These are phyloP conservation scores for Fusarium sp. DNA, from an alignment of 2,329 filamentous ascomycete genomes.

Conservation along the genomic window DNA sequence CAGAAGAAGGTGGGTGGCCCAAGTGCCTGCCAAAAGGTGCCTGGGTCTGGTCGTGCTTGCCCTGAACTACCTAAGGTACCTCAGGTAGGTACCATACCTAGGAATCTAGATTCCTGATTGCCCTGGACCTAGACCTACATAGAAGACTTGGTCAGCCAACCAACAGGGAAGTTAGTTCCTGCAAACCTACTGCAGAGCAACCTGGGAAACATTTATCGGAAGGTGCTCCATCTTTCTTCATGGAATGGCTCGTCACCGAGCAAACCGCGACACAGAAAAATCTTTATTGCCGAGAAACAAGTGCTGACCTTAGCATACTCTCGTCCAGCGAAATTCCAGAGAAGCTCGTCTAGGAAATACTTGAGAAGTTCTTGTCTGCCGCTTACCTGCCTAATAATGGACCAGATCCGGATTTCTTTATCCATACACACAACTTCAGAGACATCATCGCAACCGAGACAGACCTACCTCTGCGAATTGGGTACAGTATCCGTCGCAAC, in stretches of 20 bases:
- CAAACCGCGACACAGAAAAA: slow-evolving; percentile 1
- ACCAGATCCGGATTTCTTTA: slow-evolving; percentile 16
- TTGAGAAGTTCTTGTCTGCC: background rate
- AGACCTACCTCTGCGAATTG: background rate
- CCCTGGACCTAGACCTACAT: background rate
- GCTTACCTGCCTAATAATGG: background rate
- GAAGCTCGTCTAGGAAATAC: background rate
- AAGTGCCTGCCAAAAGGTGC: slow-evolving; percentile 33
- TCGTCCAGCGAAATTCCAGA: slow-evolving; percentile 1
- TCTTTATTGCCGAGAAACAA: slow-evolving; percentile 11
- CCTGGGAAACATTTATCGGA: background rate
- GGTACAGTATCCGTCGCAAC: slow-evolving; percentile 4
- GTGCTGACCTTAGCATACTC: background rate
- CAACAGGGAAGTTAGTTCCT: slow-evolving; percentile 9
- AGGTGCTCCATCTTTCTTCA: background rate
- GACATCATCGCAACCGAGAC: slow-evolving; percentile 2
- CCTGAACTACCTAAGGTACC: background rate
- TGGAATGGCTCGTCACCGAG: background rate
- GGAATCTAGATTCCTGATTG: slow-evolving; percentile 2
- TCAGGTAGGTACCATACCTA: background rate
- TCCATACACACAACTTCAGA: slow-evolving; percentile 3
- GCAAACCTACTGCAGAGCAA: background rate
- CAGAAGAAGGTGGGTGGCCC: slow-evolving; percentile 21
- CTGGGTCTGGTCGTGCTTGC: background rate
- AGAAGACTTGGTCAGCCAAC: background rate